Percentiles rank a stretch among this genome's conserved stretches.
Conservation (phyloP, 2,329 filamentous ascomycete species). For the Hymenoscyphus fraxineus region DNA sequence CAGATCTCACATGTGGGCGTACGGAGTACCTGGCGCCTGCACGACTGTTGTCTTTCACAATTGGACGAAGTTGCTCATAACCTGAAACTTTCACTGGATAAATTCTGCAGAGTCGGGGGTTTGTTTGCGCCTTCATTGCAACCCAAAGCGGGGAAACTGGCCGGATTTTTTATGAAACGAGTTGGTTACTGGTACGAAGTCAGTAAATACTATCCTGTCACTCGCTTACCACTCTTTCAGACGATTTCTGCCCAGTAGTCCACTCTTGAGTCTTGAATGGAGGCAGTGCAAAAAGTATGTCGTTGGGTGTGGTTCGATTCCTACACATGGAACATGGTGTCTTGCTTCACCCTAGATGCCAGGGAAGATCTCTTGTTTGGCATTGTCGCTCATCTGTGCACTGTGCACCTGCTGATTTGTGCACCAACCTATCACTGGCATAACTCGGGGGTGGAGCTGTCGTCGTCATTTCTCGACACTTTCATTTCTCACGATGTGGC, state of each 20-base stretch:
- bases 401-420: conserved; percentile 1
- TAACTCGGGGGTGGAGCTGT: neutral
- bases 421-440: neutral
- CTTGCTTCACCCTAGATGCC: neutral
- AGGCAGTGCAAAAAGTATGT: neutral
- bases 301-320: neutral
- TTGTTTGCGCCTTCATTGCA: neutral
- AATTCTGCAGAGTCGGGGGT: neutral
- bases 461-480: neutral
- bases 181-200: neutral
- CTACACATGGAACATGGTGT: neutral
- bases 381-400: neutral
- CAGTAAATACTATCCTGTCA: neutral
- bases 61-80: neutral
- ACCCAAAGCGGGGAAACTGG: neutral
- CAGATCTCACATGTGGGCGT: neutral
- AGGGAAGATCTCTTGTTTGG: neutral
- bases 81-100: neutral
- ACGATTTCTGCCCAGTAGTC: neutral
- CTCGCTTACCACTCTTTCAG: neutral
- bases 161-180: neutral
- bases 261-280: neutral
- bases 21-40: neutral
- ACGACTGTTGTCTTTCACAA: neutral
- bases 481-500: neutral